phyloP scores from a whole-genome alignment of 345 rosid genomes.

The Moricandia moricandioides region DNA sequence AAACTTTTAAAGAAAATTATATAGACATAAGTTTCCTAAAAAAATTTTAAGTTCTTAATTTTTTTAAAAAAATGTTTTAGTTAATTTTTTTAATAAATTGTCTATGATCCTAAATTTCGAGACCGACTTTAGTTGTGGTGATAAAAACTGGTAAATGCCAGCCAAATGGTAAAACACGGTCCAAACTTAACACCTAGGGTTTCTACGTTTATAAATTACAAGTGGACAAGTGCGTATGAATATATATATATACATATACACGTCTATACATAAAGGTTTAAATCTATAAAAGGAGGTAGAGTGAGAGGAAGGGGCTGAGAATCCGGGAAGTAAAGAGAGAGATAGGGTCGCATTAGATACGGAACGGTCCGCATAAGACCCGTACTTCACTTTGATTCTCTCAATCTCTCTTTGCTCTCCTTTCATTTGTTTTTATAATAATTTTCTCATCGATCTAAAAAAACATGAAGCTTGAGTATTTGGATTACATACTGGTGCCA shows the following conservation, averaged over 20 bases:
- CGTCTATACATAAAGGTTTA: slow-evolving; percentile 17
- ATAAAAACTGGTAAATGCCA: not conserved
- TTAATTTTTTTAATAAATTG: no score
- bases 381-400: slow-evolving; percentile 38
- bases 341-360: slow-evolving; percentile 13
- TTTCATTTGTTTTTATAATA: not conserved
- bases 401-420: not conserved
- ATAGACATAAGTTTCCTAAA: no score
- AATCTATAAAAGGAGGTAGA: slow-evolving; percentile 32
- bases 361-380: slow-evolving; percentile 34
- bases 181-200: slow-evolving; percentile 26
- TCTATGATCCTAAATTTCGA: no score
- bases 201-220: not conserved
- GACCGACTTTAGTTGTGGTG: not conserved
- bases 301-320: slow-evolving; percentile 1
- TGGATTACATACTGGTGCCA: slow-evolving; percentile 66
- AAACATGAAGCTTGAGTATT: slow-evolving; percentile 48
- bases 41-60: no score
- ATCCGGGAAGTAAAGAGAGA: not conserved
- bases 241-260: not conserved
- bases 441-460: slow-evolving; percentile 2
- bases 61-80: no score
- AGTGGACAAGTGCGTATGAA: not conserved
- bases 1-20: no score
- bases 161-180: slow-evolving; percentile 17